Conservation (phyloP, 2,329 filamentous ascomycete species). For the Xylariales sp. region DNA sequence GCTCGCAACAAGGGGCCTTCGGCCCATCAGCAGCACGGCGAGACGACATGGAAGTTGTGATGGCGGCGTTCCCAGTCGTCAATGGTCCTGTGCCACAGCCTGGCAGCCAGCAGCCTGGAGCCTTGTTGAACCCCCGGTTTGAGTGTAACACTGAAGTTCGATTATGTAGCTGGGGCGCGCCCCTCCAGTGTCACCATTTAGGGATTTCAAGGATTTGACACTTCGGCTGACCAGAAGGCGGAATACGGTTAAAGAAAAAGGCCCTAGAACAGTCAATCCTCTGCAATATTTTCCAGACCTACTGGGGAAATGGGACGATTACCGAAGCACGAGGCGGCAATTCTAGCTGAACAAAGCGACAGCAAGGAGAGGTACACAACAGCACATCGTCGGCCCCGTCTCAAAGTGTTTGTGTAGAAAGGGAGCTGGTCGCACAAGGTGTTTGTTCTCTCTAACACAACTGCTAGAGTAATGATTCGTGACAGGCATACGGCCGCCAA, state of each 20-base stretch:
- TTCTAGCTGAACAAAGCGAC: too few species aligned
- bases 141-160: slow-evolving; percentile 5
- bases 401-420: slow-evolving; percentile 2
- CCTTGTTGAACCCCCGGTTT: not conserved
- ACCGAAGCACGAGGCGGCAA: too few species aligned
- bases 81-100: slow-evolving; percentile 1
- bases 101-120: slow-evolving; percentile 2
- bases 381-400: not conserved
- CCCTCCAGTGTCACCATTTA: slow-evolving; percentile 3
- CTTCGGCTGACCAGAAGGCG: not conserved
- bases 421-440: not conserved
- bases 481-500: slow-evolving; percentile 1
- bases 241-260: too few species aligned
- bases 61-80: not conserved
- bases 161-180: slow-evolving; percentile 6
- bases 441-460: slow-evolving; percentile 1
- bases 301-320: too few species aligned
- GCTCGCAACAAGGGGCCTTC: too few species aligned
- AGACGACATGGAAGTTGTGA: not conserved
- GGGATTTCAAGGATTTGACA: not conserved
- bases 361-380: not conserved
- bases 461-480: slow-evolving; percentile 2
- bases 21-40: too few species aligned
- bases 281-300: too few species aligned
- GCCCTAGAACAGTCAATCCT: too few species aligned